Evolutionary conservation across 352 stramenopile species (phyloP).

Genomic region (Thraustotheca clavata): DNA sequence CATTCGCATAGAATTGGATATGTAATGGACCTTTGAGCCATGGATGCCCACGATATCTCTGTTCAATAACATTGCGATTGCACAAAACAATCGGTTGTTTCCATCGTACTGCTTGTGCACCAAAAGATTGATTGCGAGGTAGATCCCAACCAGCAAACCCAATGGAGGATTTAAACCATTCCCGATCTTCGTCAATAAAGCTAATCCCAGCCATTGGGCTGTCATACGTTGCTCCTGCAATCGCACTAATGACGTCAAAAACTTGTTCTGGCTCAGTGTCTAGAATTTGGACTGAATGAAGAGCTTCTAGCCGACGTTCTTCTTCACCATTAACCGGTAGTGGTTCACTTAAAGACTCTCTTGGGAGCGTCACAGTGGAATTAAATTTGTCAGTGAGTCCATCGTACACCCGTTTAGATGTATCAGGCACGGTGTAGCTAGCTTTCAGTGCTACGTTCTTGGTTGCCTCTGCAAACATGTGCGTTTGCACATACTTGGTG

Average conservation of each 20-base stretch:
- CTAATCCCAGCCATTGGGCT: slow-evolving; percentile 13
- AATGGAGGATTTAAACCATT: slow-evolving; percentile 8
- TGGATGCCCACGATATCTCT: not conserved
- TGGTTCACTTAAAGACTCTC: not conserved
- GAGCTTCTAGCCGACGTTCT: not conserved
- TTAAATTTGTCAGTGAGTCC: not conserved
- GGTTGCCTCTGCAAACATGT: not conserved
- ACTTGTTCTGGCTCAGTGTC: slow-evolving; percentile 10
- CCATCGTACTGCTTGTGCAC: not conserved
- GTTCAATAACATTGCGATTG: not conserved
- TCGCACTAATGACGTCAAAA: slow-evolving; percentile 3
- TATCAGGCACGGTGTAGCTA: not conserved
- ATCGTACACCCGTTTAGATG: not conserved
- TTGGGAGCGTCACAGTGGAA: slow-evolving; percentile 1
- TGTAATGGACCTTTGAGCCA: not conserved
- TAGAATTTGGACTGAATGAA: slow-evolving; percentile 11
- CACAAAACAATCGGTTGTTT: not conserved
- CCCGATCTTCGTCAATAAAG: slow-evolving; percentile 18
- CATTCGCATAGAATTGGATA: slow-evolving; percentile 16
- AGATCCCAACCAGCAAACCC: slow-evolving; percentile 1
- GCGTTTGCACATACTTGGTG: not conserved
- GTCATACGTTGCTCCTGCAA: slow-evolving; percentile 13
- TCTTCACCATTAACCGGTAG: not conserved
- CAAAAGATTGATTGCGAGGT: not conserved
- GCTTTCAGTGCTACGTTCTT: not conserved